phyloP scores from a whole-genome alignment of 257 asterid species.

The Fraxinus pennsylvanica region DNA sequence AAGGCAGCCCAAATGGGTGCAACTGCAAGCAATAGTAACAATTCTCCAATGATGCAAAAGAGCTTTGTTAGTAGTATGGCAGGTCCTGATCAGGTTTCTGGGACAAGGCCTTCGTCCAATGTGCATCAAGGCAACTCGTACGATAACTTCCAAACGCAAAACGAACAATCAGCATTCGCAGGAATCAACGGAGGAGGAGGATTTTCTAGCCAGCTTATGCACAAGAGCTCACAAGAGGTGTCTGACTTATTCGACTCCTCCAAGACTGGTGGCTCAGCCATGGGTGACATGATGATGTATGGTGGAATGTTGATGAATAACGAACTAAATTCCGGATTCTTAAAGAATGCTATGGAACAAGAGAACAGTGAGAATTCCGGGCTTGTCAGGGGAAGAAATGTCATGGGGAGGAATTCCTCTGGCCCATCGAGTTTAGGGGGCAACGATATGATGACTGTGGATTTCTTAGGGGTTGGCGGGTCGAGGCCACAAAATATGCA shows the following conservation, averaged over 20 bases:
- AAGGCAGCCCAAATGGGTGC: constrained; percentile 94
- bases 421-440: constrained; percentile 32
- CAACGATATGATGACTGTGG: constrained; percentile 66
- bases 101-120: constrained; percentile 27
- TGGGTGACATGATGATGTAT: constrained; percentile 61
- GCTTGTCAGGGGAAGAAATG: constrained; percentile 25
- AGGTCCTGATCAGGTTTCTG: constrained; percentile 45
- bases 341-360: constrained; percentile 42
- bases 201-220: constrained; percentile 38
- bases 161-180: constrained; percentile 32
- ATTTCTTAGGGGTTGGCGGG: constrained; percentile 84
- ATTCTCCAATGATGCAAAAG: constrained; percentile 85
- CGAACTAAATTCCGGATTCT: constrained; percentile 38
- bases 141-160: constrained; percentile 43
- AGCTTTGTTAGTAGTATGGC: constrained; percentile 64
- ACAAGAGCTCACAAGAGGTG: constrained; percentile 42
- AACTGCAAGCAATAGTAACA: constrained; percentile 54
- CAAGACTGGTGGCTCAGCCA: constrained; percentile 29
- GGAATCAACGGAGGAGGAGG: constrained; percentile 23
- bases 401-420: constrained; percentile 25
- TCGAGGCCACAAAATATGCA: constrained; percentile 48
- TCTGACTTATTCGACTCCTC: constrained; percentile 44
- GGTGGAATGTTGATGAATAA: constrained; percentile 67
- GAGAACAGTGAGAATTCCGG: constrained; percentile 29
- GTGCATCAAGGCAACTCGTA: constrained; percentile 24